Base-by-base conservation (phyloP, 1,284 basidiomycete species). In the Apiotrichum veenhuisii region DNA sequence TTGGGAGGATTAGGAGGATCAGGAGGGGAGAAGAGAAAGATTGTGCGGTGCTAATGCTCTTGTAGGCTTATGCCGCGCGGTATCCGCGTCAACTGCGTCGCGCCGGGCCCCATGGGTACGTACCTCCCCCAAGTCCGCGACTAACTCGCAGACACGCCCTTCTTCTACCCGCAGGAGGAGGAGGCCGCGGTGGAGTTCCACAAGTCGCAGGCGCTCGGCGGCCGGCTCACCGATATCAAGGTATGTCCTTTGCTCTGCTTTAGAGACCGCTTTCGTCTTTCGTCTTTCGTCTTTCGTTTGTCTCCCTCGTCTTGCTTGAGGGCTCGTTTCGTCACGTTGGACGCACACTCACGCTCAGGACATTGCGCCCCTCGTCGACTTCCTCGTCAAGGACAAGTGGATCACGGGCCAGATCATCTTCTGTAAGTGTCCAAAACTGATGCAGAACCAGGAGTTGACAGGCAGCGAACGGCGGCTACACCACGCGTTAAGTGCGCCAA, bases 391-490 rank as follows among this genome's bases (percentile, higher is more conserved):
- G 5, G 61, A 63, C 49, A 55, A 59, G 52, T 63, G 61, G 61
- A 57, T 63, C 40, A 63, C 40, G 5, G 61, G 61, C 12, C 61
- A 63, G 58, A 48, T 51, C 15, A 25, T 63, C 22, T 63, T 59
- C 58, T 63, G 61, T 62, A 22, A 52, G 58, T 46, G 5, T n/a
- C n/a, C n/a, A n/a, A n/a, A 41, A n/a, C 17, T 3, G 15, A 1
- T 38, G 15, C 14, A 15, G 2, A n/a, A 5, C 15, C 18, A 18
- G 23, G 8, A 30, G 44, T 55, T 57, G 20, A 57, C 53, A 15
- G 18, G 1, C 57, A 62, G 60, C 60, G 18, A 62, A 62, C 45
- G 60, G 60, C n/a, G 60, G 60, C 17, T 62, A 62, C 60, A 62
- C 60, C 25, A 62, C 60, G 14, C 60, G 60, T 41, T 62, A 50